Conservation (phyloP, 176 grass and related monocot genomes). For the Hyparrhenia diplandra region DNA sequence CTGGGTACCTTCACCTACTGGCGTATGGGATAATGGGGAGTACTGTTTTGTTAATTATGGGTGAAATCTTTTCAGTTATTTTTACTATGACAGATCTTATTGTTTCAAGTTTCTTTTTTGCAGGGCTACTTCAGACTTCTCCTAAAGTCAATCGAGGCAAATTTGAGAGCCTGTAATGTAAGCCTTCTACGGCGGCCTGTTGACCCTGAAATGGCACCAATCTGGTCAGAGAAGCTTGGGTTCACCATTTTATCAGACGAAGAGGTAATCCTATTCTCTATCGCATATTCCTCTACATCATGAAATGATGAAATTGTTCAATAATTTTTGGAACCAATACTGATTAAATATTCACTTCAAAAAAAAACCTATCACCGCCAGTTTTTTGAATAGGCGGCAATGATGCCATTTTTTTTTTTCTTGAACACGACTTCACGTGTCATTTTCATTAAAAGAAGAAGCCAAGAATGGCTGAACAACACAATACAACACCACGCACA, state of each 20-base stretch:
- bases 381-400: not conserved
- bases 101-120: not conserved
- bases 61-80: not conserved
- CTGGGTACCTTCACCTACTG: not conserved
- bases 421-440: too few relatives aligned
- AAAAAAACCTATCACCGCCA: not conserved
- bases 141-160: conserved; percentile 50
- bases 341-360: not conserved
- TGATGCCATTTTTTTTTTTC: too few relatives aligned
- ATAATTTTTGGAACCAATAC: not conserved
- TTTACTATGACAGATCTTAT: not conserved
- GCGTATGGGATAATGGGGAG: not conserved
- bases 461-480: too few relatives aligned
- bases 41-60: not conserved
- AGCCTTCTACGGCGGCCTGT: conserved; percentile 27
- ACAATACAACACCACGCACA: too few relatives aligned
- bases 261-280: conserved; percentile 30
- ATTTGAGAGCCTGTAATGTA: conserved; percentile 45
- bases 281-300: not conserved
- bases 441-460: too few relatives aligned
- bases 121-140: conserved; percentile 74
- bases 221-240: conserved; percentile 78
- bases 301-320: not conserved
- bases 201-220: conserved; percentile 51
- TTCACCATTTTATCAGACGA: conserved; percentile 60